Percentiles rank a stretch among this genome's conserved stretches.
Conservation (phyloP, 768 basidiomycete species). For the Nidularia pulvinata region DNA sequence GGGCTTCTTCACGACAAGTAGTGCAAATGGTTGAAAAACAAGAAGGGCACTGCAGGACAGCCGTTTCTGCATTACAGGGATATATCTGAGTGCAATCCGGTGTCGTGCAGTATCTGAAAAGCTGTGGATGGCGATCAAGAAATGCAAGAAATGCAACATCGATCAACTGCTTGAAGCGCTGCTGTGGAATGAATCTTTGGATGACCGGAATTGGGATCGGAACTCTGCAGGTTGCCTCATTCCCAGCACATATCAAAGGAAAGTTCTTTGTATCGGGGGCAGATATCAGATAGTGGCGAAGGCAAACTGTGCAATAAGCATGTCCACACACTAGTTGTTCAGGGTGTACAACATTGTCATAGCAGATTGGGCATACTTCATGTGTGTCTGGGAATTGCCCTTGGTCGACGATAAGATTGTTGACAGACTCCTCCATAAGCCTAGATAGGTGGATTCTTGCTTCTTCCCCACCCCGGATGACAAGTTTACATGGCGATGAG, state of each 20-base stretch:
- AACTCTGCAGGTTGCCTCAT: conserved; percentile 50
- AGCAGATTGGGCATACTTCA: conserved; percentile 54
- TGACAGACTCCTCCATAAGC: conserved; percentile 40
- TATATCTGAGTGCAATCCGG: conserved; percentile 76
- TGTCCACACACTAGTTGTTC: conserved; percentile 47
- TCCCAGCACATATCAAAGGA: conserved; percentile 65
- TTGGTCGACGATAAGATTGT: conserved; percentile 3
- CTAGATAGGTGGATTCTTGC: conserved; percentile 43
- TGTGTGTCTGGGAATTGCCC: conserved; percentile 2
- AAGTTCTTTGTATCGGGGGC: conserved; percentile 43
- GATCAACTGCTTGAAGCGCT: conserved; percentile 51
- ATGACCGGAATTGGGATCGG: conserved; percentile 56
- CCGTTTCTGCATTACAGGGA: conserved; percentile 21
- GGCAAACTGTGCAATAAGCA: conserved; percentile 45
- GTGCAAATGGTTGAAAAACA: conserved; percentile 50
- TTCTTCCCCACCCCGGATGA: conserved; percentile 56
- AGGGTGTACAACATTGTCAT: conserved; percentile 37
- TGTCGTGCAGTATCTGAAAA: conserved; percentile 69
- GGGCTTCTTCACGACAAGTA: conserved; percentile 44
- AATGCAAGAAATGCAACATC: conserved; percentile 55
- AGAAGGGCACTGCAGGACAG: conserved; percentile 44
- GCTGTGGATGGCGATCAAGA: conserved; percentile 50
- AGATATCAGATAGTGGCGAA: conserved; percentile 44
- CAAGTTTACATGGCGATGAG: conserved; percentile 34
- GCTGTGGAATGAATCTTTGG: conserved; percentile 44